Evolutionary conservation across 164 flowering plant species (phyloP).

Genomic region (Dillenia suffruticosa): DNA sequence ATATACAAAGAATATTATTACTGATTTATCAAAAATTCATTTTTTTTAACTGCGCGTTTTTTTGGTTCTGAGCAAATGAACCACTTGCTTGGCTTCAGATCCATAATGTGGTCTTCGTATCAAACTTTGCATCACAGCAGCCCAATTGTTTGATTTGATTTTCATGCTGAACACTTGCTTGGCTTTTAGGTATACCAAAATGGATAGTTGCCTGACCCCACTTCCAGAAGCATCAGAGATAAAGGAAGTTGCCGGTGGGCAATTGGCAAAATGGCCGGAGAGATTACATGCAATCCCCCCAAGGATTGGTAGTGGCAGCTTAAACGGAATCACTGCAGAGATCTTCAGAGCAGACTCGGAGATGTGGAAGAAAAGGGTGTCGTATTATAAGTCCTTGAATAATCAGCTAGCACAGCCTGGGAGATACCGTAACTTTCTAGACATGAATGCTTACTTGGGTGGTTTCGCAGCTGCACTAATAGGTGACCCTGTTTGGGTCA

Average conservation of each 20-base stretch:
- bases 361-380: constrained; percentile 65
- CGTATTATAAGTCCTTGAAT: constrained; percentile 59
- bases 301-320: constrained; percentile 56
- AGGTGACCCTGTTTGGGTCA: constrained; percentile 83
- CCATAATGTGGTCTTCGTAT: background rate
- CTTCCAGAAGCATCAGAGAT: constrained; percentile 57
- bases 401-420: constrained; percentile 58
- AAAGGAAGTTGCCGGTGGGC: constrained; percentile 61
- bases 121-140: no score
- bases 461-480: constrained; percentile 90
- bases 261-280: constrained; percentile 71
- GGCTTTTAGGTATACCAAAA: constrained; percentile 59
- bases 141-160: no score
- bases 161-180: background rate
- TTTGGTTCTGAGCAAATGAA: no score
- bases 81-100: no score
- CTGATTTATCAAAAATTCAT: no score
- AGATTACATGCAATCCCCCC: constrained; percentile 77
- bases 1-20: no score
- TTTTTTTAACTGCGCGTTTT: no score
- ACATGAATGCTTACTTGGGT: constrained; percentile 88
- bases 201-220: constrained; percentile 81
- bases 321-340: constrained; percentile 56
- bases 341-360: constrained; percentile 42
- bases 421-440: constrained; percentile 78